Base-by-base conservation (phyloP, 2,329 filamentous ascomycete genomes). In the Fusarium hainanense region DNA sequence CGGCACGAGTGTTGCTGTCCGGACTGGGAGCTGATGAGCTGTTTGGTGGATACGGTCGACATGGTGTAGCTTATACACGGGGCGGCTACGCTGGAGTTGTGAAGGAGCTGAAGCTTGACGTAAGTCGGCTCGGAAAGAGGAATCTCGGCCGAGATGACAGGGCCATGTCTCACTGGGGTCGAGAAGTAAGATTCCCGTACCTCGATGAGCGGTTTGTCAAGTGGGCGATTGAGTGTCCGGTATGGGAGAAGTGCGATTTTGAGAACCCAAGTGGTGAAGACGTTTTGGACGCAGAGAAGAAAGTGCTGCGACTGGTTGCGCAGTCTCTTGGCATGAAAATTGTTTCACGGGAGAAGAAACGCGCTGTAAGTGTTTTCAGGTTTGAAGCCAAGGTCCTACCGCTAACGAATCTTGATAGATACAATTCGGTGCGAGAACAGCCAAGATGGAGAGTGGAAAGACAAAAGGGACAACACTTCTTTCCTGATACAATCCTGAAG, bases 11-110 rank as follows among this genome's bases (percentile, higher is more conserved):
- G 1, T 86, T 99, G 2, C 84, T 99, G 1, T 98, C 96, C 0
- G 97, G 96, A 0, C 87, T 99, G 3, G 96, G 97, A 3, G 97
- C 97, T 3, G 96, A 99, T 76, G 96, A 99, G 80, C 87, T 99
- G 2, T 98, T 99, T 77, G 96, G 93, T 18, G 96, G 96, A 10
- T 99, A 99, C 77, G 90, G 89, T 12, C 89, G 97, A 10, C 96
- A 99, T 75, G 87, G 89, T 4, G 88, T 89, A 6, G 93, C 94
- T 0, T 98, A 92, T 76, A 82, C 85, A 9, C 87, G 91, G 10
- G 81, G 82, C 20, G 92, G 93, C 1, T 93, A 93, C 71, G 65
- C 81, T 0, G 93, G 91, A 0, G 86, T 99, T 3, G 82, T 94
- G 7, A 88, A 93, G 2, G 95, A 99, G 79, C 87, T 99, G 7